Conservation (phyloP, 2,329 filamentous ascomycete genomes). For the Aspergillus ustus region DNA sequence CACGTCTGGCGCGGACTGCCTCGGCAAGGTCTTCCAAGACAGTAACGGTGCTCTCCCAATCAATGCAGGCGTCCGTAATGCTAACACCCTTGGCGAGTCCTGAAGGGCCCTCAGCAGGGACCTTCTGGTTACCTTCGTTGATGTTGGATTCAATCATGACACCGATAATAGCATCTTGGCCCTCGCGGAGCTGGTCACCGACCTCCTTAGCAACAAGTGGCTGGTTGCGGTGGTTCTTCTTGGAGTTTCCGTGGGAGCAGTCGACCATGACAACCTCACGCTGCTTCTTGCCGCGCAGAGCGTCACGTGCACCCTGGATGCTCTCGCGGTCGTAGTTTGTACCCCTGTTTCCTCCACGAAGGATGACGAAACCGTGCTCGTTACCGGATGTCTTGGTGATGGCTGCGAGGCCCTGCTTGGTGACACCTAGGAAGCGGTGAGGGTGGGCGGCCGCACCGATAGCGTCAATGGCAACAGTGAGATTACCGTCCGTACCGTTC, state of each 20-base stretch:
- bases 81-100: conserved; percentile 86
- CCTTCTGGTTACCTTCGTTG: conserved; percentile 87
- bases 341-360: conserved; percentile 87
- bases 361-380: conserved; percentile 95
- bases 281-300: conserved; percentile 79
- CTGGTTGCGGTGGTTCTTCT: conserved; percentile 97
- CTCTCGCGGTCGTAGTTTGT: conserved; percentile 91
- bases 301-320: conserved; percentile 78
- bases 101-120: conserved; percentile 77
- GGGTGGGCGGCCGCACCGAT: conserved; percentile 71
- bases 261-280: conserved; percentile 95
- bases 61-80: conserved; percentile 95
- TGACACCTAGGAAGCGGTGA: conserved; percentile 98
- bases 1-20: conserved; percentile 77
- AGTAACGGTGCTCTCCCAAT: conserved; percentile 83
- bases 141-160: conserved; percentile 99
- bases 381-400: conserved; percentile 94
- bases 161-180: conserved; percentile 86
- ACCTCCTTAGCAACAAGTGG: conserved; percentile 85
- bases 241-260: conserved; percentile 97
- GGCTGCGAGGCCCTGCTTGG: conserved; percentile 93
- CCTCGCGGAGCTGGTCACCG: conserved; percentile 82
- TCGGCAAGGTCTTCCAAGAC: conserved; percentile 84
- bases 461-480: conserved; percentile 91
- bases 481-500: conserved; percentile 94